Percentiles rank a stretch among this genome's conserved stretches.
These are phyloP conservation scores for Zygosaccharomyces pseudobailii DNA, from an alignment of 1,139 yeast species.

Conservation along the genomic window DNA sequence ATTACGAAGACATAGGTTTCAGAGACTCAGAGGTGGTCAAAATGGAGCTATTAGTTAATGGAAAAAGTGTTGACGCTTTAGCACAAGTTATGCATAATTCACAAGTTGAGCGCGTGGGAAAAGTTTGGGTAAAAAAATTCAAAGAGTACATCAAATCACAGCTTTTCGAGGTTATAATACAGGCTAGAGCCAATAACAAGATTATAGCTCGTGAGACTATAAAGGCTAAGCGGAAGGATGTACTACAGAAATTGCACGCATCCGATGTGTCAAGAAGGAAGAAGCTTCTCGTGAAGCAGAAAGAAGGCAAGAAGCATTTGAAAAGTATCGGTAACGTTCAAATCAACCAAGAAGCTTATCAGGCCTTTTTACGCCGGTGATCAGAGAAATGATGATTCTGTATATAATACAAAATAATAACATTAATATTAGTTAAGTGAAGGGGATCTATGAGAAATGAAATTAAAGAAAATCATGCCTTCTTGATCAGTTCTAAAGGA, in stretches of 20 bases:
- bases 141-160: constrained; percentile 76
- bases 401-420: constrained; percentile 1
- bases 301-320: constrained; percentile 88
- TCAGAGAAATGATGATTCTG: not conserved
- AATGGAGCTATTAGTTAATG: constrained; percentile 84
- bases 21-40: constrained; percentile 75
- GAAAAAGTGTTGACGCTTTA: constrained; percentile 85
- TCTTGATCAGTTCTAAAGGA: constrained; percentile 47
- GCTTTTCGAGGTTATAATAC: constrained; percentile 87
- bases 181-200: constrained; percentile 79
- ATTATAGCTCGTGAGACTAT: constrained; percentile 90
- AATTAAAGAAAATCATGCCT: constrained; percentile 6
- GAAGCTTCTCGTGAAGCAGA: constrained; percentile 81
- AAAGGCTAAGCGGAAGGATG: constrained; percentile 90
- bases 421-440: not conserved
- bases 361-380: constrained; percentile 49
- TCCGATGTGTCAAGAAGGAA: constrained; percentile 88
- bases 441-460: not conserved
- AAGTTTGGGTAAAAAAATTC: constrained; percentile 77
- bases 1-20: constrained; percentile 92
- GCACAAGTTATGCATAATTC: constrained; percentile 85
- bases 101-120: constrained; percentile 67
- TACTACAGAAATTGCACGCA: constrained; percentile 85
- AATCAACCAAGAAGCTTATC: constrained; percentile 81
- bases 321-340: constrained; percentile 72